Evolutionary conservation across 2,329 filamentous ascomycete genomes (phyloP).

Genomic region (Penicillium sp.): DNA sequence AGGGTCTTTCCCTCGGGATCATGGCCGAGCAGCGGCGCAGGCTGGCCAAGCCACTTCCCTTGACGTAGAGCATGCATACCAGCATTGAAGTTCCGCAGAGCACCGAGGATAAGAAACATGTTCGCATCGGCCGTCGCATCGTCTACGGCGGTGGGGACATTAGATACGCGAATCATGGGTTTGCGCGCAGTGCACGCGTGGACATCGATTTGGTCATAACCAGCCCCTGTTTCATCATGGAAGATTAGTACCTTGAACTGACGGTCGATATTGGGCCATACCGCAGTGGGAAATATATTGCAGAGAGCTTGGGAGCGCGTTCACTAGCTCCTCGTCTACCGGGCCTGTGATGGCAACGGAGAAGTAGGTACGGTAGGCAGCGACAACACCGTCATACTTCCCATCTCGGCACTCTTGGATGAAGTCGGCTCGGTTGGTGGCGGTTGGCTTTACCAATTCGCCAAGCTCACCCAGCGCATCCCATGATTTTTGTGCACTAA

Average conservation of each 20-base stretch:
- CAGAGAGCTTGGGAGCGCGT: slow-evolving; percentile 41
- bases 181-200: slow-evolving; percentile 62
- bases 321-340: slow-evolving; percentile 66
- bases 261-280: slow-evolving; percentile 15
- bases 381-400: slow-evolving; percentile 60
- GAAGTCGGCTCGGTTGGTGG: slow-evolving; percentile 63
- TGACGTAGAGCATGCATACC: slow-evolving; percentile 62
- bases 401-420: slow-evolving; percentile 63
- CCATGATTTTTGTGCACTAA: slow-evolving; percentile 60
- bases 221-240: slow-evolving; percentile 55
- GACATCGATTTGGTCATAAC: slow-evolving; percentile 79
- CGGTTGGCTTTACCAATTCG: slow-evolving; percentile 59
- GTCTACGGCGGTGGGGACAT: slow-evolving; percentile 75
- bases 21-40: slow-evolving; percentile 58
- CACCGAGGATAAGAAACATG: slow-evolving; percentile 76
- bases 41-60: slow-evolving; percentile 62
- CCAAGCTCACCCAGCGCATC: slow-evolving; percentile 57
- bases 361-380: slow-evolving; percentile 66
- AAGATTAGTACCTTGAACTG: neutral
- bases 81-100: slow-evolving; percentile 67
- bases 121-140: slow-evolving; percentile 77
- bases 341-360: slow-evolving; percentile 62
- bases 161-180: slow-evolving; percentile 63
- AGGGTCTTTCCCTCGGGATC: slow-evolving; percentile 75
- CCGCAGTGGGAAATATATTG: slow-evolving; percentile 40